Evolutionary conservation across 306 rosid species (phyloP).

Genomic region (Malus fusca): DNA sequence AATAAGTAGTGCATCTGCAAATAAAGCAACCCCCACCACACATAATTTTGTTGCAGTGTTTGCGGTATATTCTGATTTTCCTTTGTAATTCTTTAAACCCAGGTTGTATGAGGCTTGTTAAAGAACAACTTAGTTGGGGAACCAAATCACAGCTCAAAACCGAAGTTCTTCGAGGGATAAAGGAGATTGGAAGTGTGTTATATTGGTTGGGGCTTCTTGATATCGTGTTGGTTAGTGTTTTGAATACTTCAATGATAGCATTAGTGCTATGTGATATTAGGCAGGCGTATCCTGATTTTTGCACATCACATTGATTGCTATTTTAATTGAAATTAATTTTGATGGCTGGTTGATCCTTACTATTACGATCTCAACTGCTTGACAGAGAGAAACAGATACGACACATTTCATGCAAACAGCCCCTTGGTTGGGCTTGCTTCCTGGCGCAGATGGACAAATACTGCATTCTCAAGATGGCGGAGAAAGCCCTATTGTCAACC

Average conservation of each 20-base stretch:
- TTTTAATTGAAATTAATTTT: background rate
- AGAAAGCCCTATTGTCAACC: slow-evolving; percentile 84
- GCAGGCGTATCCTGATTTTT: background rate
- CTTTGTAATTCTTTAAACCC: slow-evolving; percentile 18
- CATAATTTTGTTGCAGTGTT: background rate
- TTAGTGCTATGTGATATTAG: background rate
- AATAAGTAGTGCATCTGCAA: background rate
- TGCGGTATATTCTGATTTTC: slow-evolving; percentile 9
- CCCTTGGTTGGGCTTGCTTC: slow-evolving; percentile 94
- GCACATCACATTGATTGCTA: background rate
- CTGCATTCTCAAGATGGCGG: slow-evolving; percentile 75
- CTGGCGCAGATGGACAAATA: slow-evolving; percentile 89
- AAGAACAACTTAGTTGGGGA: slow-evolving; percentile 89
- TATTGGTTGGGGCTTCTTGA: slow-evolving; percentile 97
- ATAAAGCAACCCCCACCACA: background rate
- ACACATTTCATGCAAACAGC: slow-evolving; percentile 92
- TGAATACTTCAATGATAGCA: background rate
- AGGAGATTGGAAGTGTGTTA: slow-evolving; percentile 94
- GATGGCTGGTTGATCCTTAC: background rate
- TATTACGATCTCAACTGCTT: slow-evolving; percentile 14
- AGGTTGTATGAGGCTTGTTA: slow-evolving; percentile 87
- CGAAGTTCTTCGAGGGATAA: slow-evolving; percentile 86
- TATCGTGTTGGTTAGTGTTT: slow-evolving; percentile 76
- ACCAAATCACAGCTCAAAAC: slow-evolving; percentile 74
- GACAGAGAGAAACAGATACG: slow-evolving; percentile 82